Evolutionary conservation across 805 yeast genomes (phyloP).

Genomic region (Monosporozyma unispora): DNA sequence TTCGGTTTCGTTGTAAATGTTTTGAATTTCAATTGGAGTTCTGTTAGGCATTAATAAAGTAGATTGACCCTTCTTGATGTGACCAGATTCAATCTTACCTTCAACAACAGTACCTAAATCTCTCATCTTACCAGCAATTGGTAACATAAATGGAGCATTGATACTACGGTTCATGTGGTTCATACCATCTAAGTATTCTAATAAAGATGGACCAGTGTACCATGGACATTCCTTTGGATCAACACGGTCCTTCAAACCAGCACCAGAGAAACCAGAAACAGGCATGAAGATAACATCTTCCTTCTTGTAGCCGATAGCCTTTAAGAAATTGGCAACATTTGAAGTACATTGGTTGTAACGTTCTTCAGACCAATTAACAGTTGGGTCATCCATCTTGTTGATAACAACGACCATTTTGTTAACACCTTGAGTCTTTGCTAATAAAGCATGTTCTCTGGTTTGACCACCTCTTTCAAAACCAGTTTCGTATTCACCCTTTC

Average conservation of each 20-base stretch:
- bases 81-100: conserved; percentile 97
- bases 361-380: conserved; percentile 91
- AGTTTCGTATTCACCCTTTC: conserved; percentile 99
- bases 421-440: conserved; percentile 98
- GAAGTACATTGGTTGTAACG: conserved; percentile 92
- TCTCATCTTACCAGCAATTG: conserved; percentile 88
- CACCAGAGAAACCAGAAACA: conserved; percentile 96
- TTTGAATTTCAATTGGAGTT: conserved; percentile 68
- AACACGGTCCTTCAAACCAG: conserved; percentile 86
- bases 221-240: conserved; percentile 68
- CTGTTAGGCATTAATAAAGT: conserved; percentile 91
- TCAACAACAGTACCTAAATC: conserved; percentile 97
- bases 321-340: conserved; percentile 69
- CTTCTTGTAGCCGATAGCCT: conserved; percentile 83
- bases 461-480: conserved; percentile 99
- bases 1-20: conserved; percentile 92
- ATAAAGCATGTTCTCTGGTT: conserved; percentile 93
- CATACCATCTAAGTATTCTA: conserved; percentile 83
- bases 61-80: conserved; percentile 66
- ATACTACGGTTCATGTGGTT: conserved; percentile 74
- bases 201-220: conserved; percentile 87
- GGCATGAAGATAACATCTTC: conserved; percentile 91
- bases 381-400: conserved; percentile 98
- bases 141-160: conserved; percentile 96
- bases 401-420: conserved; percentile 87